phyloP scores from a whole-genome alignment of 148 eudicot species.

The Rhododendron molle region DNA sequence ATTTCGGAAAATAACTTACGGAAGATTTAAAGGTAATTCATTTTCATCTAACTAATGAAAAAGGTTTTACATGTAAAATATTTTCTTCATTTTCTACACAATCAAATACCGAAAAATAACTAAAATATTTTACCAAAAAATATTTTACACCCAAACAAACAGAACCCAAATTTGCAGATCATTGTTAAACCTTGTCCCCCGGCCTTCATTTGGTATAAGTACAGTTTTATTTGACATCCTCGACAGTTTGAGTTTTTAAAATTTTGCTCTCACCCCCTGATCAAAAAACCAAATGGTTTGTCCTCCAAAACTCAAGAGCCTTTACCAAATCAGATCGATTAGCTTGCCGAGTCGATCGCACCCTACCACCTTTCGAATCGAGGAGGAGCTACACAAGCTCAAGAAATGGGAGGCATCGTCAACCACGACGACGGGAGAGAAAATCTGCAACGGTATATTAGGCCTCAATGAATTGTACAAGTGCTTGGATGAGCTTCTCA shows the following conservation, averaged over 20 bases:
- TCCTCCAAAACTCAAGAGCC: conserved; percentile 19
- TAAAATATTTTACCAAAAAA: too few species aligned
- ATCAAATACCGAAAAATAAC: too few species aligned
- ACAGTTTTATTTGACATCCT: neutral
- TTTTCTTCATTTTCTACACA: too few species aligned
- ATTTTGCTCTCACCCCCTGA: neutral
- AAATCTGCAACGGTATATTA: conserved; percentile 28
- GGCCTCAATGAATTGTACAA: conserved; percentile 40
- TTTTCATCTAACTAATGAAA: too few species aligned
- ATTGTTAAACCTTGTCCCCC: neutral
- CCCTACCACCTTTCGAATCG: conserved; percentile 33
- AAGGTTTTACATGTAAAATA: too few species aligned
- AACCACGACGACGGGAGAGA: conserved; percentile 19
- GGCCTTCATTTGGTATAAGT: neutral
- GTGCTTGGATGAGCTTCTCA: conserved; percentile 37
- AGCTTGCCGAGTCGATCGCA: conserved; percentile 58
- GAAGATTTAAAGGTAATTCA: too few species aligned
- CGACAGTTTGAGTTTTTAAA: neutral
- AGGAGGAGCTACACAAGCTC: conserved; percentile 49
- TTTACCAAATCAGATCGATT: conserved; percentile 38
- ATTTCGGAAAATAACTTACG: too few species aligned
- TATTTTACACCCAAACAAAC: too few species aligned
- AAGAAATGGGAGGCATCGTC: conserved; percentile 31
- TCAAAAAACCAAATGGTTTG: conserved; percentile 25
- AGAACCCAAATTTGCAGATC: too few species aligned